Evolutionary conservation across 1,284 basidiomycete species (phyloP), one percentile per base, ranked within the genome.

Genomic region (Caloboletus firmus): DNA sequence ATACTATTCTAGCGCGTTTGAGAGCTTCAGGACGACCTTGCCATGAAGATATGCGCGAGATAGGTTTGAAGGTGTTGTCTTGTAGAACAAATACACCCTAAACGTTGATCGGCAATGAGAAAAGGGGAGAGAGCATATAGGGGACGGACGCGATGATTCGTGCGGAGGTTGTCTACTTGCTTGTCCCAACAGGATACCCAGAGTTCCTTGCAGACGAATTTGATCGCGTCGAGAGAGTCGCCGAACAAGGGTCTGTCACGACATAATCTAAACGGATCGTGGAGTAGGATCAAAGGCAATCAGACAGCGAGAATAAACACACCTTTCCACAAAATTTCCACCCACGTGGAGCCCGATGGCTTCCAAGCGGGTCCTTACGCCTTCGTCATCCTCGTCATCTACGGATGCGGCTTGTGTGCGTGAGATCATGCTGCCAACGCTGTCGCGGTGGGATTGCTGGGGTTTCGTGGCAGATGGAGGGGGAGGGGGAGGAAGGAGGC

Each of bases 151-250:
- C 93, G 77, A 72, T 97, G 95, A 70, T 98, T 98, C 10, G 95
- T 98, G 44, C 95, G 82, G 45, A 98, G 75, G 68, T 97, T 97
- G 68, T 98, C 95, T 2, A 97, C 93, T 70, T 97, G 95, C 67
- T 96, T 95, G 54, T 93, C 89, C 89, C 89, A 95, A 52, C 85
- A 86, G 4, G 85, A 80, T 0, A 80, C 79, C 93, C 93, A 95
- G n/a, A 97, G 76, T 58, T 98, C 95, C 69, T 98, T 98, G 77
- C 95, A 98, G 57, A 98, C 81, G 66, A 97, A 97, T 71, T 98
- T 98, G 74, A 98, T 87, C 15, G 85, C 86, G 62, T 98, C 95
- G 10, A 98, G 78, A 2, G 93, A 91, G 62, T 95, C 89, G 0
- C 82, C 72, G 60, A 96, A 90, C 42, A 91, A 79, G 31, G 85